Evolutionary conservation across 352 stramenopile genomes (phyloP).

Genomic region (Phytopythium chamaehyphon): DNA sequence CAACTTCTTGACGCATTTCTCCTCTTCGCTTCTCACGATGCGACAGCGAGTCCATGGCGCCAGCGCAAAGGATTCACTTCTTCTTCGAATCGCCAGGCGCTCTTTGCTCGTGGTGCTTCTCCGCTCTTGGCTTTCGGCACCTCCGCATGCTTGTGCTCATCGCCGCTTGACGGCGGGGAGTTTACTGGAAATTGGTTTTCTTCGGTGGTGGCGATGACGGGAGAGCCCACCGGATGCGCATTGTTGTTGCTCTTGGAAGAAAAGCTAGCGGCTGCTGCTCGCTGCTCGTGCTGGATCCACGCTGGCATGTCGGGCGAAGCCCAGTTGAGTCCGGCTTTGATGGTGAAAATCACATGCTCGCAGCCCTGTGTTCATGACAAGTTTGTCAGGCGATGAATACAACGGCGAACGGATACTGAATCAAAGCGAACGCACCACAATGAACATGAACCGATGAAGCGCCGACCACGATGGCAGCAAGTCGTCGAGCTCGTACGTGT

Average conservation of each 20-base stretch:
- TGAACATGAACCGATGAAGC: slow-evolving; percentile 56
- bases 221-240: background rate
- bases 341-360: slow-evolving; percentile 56
- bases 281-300: slow-evolving; percentile 45
- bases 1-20: background rate
- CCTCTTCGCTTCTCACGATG: background rate
- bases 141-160: background rate
- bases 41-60: background rate
- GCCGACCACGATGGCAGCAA: slow-evolving; percentile 51
- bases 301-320: slow-evolving; percentile 31
- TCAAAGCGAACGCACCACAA: slow-evolving; percentile 30
- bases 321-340: slow-evolving; percentile 57
- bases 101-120: background rate
- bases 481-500: slow-evolving; percentile 54
- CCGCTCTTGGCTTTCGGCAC: background rate
- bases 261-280: slow-evolving; percentile 4
- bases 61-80: slow-evolving; percentile 1
- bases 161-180: background rate
- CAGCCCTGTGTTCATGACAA: slow-evolving; percentile 17
- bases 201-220: background rate
- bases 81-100: background rate
- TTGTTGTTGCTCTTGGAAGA: background rate
- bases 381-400: background rate
- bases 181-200: background rate
- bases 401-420: background rate